Base-by-base conservation (phyloP, 2,329 filamentous ascomycete species). In the Bipolaris gigantea region DNA sequence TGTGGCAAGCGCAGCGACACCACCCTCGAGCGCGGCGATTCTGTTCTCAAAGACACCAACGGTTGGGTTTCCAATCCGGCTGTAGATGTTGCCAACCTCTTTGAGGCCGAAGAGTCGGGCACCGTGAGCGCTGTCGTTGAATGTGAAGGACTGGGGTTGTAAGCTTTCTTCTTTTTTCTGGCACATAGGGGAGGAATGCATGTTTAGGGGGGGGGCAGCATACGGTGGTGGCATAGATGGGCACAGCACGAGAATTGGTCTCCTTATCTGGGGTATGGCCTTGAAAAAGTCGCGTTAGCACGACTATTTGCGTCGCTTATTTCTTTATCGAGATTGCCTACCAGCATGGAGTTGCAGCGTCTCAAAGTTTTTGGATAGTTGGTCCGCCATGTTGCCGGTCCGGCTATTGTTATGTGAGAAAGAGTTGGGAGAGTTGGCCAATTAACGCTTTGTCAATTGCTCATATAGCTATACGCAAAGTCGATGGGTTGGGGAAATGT, bases 41-140 rank as follows among this genome's bases (percentile, higher is more conserved):
- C 93, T 87, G 81, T 97, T 95, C 79, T 99, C 94, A 61, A 99
- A 93, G 25, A 97, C 93, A 76, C 95, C 93, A 64, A 93, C 89
- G 0, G 93, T 97, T 2, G 93, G 92, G 43, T 61, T 51, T 18
- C 44, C 91, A 68, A 99, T 92, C 61, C 94, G 90, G 75, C 88
- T 94, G 83, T 99, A 99, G 75, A 97, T 96, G 79, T 97, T 97
- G 77, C 92, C 94, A 69, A 90, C 89, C 78, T 97, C 92, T 80
- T 97, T 95, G 76, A 99, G 89, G 72, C 91, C 90, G 73, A 99
- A 99, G 38, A 99, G 87, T 74, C 92, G 87, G 51, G 94, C 94
- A 58, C 91, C 94, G 71, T 97, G 94, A 45, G 92, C 93, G 47
- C 91, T 96, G 80, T 97, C 90, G 84, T 97, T 89, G 84, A 99